A percentile compares a stretch with the other conserved stretches of the same genome.
Evolutionary conservation across 208 protist species (phyloP).

Genomic region (Leishmania major): DNA sequence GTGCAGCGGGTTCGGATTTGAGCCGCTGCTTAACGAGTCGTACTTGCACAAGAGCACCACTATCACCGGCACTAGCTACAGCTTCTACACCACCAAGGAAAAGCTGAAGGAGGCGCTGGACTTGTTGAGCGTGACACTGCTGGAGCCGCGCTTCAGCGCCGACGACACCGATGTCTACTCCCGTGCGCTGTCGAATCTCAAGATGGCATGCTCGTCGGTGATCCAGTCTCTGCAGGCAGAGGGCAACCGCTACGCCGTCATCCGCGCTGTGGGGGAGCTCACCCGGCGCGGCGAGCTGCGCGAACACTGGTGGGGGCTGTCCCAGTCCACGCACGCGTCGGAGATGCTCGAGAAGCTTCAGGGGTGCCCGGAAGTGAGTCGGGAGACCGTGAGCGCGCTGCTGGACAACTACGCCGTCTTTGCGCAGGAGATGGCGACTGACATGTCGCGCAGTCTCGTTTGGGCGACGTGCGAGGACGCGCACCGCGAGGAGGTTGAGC

Average conservation of each 20-base stretch:
- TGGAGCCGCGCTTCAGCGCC: slow-evolving; percentile 63
- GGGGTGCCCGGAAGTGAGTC: slow-evolving; percentile 40
- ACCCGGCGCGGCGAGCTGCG: slow-evolving; percentile 60
- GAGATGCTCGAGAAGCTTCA: slow-evolving; percentile 74
- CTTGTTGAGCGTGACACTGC: slow-evolving; percentile 65
- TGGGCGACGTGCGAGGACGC: slow-evolving; percentile 89
- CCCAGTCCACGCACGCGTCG: slow-evolving; percentile 63
- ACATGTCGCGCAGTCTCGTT: slow-evolving; percentile 49
- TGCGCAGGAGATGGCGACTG: slow-evolving; percentile 41
- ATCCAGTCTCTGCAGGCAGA: slow-evolving; percentile 77
- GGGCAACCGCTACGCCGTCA: slow-evolving; percentile 75
- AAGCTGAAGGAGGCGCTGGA: slow-evolving; percentile 79
- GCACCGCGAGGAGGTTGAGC: slow-evolving; percentile 60
- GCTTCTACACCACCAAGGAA: slow-evolving; percentile 89
- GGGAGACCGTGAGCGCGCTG: slow-evolving; percentile 33
- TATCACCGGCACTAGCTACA: slow-evolving; percentile 71
- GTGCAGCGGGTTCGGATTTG: slow-evolving; percentile 84
- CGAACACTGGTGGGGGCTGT: slow-evolving; percentile 80
- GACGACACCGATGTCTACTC: slow-evolving; percentile 71
- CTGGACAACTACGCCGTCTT: slow-evolving; percentile 48
- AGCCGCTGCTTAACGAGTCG: slow-evolving; percentile 71
- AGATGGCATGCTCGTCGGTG: slow-evolving; percentile 62
- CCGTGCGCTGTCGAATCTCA: slow-evolving; percentile 67
- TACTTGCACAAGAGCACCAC: slow-evolving; percentile 53
- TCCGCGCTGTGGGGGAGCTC: slow-evolving; percentile 61